Base-by-base conservation (phyloP, 2,329 filamentous ascomycete species). In the Hypoxylon sp. region DNA sequence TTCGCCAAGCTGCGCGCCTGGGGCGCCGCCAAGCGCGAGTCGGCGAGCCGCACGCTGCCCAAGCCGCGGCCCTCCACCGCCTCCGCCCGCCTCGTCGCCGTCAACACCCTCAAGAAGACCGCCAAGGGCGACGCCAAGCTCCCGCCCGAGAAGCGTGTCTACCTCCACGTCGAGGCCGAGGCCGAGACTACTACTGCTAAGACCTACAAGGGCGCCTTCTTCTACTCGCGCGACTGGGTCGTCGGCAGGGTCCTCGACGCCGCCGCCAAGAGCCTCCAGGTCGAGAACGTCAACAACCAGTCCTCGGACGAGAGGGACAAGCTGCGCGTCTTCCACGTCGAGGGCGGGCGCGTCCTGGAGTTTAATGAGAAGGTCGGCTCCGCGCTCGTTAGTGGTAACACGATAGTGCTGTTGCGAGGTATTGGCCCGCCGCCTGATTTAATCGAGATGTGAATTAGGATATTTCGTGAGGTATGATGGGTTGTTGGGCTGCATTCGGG, bases 61-160 rank as follows among this genome's bases (percentile, higher is more conserved):
- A 87, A 88, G 65, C 80, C 86, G 15, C 87, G 87, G 69, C 83
- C 86, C 1, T 82, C 82, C 29, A 83, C 81, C 1, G 82, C 88
- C 0, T 83, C 89, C 0, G 85, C 87, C 45, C 83, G 88, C 2
- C 67, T 90, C 15, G 79, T 87, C 2, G 90, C 89, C 4, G 80
- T 94, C 5, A 92, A 92, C 62, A 85, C 83, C 8, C 79, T 99
- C 37, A 97, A 97, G 78, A 89, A 89, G 72, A 87, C 84, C 0
- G 94, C 95, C 2, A 97, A 97, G 77, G 96, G 96, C 1, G 94
- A 98, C 64, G 86, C 87, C 8, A 94, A 92, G 68, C 75, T 97
- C 0, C 81, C 92, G 0, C 74, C 80, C 0, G 92, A 97, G 63
- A 96, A 96, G 78, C 81, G 95, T n/a, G 77, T 99, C 1, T 98